Conservation (phyloP, 352 stramenopile species). For the Phytophthora rubi region DNA sequence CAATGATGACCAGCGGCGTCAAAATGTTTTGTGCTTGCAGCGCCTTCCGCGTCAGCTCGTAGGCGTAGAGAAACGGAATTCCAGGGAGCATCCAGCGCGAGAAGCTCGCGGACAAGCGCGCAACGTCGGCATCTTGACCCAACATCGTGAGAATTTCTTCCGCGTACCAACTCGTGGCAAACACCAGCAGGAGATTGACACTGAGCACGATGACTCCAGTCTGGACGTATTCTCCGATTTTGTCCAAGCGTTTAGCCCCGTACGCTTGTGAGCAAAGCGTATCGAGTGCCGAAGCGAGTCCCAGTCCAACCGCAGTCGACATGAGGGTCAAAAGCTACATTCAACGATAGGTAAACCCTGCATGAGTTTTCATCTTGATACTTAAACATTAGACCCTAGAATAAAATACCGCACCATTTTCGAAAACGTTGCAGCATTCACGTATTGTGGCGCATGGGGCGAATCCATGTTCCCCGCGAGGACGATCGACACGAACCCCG, state of each 20-base stretch:
- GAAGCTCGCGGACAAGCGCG: background rate
- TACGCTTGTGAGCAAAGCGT: background rate
- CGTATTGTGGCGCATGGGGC: background rate
- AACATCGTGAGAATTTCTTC: background rate
- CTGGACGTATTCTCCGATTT: background rate
- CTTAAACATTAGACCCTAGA: too few relatives aligned
- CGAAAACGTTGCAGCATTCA: background rate
- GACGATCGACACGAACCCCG: background rate
- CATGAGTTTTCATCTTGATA: too few relatives aligned
- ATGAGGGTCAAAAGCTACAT: background rate
- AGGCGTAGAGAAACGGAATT: background rate
- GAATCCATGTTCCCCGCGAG: background rate
- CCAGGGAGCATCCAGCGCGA: background rate
- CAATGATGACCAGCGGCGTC: background rate
- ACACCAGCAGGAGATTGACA: background rate
- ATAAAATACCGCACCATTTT: background rate
- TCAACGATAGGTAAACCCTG: too few relatives aligned
- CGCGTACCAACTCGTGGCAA: background rate
- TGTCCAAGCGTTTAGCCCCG: background rate
- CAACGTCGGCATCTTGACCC: background rate
- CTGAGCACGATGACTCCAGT: background rate
- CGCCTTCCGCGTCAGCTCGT: background rate
- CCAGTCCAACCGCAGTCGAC: background rate
- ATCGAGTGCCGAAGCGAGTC: background rate
- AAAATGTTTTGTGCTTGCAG: background rate